These are phyloP conservation scores for Hydrangea macrophylla DNA, from an alignment of 148 eudicot species.

Conservation along the genomic window DNA sequence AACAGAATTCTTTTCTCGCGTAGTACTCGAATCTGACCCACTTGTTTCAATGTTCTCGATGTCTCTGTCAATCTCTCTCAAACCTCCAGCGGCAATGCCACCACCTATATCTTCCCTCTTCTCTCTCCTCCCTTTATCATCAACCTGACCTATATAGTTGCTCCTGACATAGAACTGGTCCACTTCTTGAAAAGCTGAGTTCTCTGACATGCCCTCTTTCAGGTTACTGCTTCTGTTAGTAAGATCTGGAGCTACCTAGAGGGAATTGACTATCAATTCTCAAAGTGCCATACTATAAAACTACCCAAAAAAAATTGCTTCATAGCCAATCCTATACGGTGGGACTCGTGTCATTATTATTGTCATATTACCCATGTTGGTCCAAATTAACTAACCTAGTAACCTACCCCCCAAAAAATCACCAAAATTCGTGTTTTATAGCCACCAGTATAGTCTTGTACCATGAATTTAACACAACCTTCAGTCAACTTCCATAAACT, in stretches of 20 bases:
- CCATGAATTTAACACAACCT: conserved; percentile 1
- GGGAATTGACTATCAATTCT: conserved; percentile 7
- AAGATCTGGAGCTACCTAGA: conserved; percentile 42
- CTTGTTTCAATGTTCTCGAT: conserved; percentile 54
- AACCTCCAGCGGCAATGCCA: conserved; percentile 23
- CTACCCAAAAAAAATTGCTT: conserved; percentile 8
- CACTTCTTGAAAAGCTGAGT: conserved; percentile 46
- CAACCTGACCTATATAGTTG: conserved; percentile 34
- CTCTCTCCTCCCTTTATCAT: conserved; percentile 28
- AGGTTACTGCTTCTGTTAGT: conserved; percentile 30
- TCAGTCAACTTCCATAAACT: not conserved
- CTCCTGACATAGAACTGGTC: conserved; percentile 27
- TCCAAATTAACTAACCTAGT: not conserved
- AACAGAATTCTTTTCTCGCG: conserved; percentile 42
- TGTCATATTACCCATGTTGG: not conserved
- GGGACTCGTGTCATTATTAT: not conserved
- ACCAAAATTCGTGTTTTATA: not conserved
- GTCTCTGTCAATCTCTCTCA: conserved; percentile 34
- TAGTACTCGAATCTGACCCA: conserved; percentile 76
- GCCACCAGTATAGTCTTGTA: not conserved
- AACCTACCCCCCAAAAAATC: not conserved
- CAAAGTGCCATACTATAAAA: conserved; percentile 11
- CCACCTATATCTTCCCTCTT: conserved; percentile 23
- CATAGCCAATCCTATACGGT: not conserved
- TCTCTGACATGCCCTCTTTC: conserved; percentile 57